Base-by-base conservation (phyloP, 2,329 filamentous ascomycete genomes). In the Fusarium acutatum region DNA sequence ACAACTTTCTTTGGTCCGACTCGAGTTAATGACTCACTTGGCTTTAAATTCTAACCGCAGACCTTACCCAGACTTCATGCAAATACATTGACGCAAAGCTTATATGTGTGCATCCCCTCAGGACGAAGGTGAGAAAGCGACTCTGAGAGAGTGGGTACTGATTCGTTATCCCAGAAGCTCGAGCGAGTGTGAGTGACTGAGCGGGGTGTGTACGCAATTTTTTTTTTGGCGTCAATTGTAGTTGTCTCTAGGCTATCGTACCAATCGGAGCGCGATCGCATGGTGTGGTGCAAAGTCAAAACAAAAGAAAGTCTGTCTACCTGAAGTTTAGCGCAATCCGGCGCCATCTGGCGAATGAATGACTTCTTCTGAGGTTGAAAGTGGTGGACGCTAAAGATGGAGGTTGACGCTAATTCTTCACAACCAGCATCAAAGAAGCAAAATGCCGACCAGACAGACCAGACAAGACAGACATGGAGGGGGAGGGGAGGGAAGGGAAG, bases 221-320 rank as follows among this genome's bases (percentile, higher is more conserved):
- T 68, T 22, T 41, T 63, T 68, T 73, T 75, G 72, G 73, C 71
- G 66, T 66, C 49, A 67, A 69, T 72, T 69, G 54, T 74, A 60
- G 65, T 69, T 56, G 64, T 62, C 60, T 64, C 58, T 54, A 65
- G 60, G 75, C 65, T 79, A 80, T 80, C 80, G 76, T 79, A 64
- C 80, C 80, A 81, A 81, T 81, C 77, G 75, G 77, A 75, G 69
- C 53, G 60, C 59, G 77, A 80, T 79, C 79, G 80, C 79, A 79
- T 79, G 64, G 60, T 59, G 67, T 78, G 72, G 69, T 63, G 56
- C 40, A 73, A 78, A 78, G 73, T 77, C 67, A 72, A 78, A 77
- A 70, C 57, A 60, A 62, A 57, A 75, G 63, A 53, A 60, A 74
- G 69, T 54, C 73, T 64, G 63, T 56, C 60, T 69, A 28, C 35